phyloP scores from a whole-genome alignment of 208 protist genomes.

The Trypanosoma melophagium region DNA sequence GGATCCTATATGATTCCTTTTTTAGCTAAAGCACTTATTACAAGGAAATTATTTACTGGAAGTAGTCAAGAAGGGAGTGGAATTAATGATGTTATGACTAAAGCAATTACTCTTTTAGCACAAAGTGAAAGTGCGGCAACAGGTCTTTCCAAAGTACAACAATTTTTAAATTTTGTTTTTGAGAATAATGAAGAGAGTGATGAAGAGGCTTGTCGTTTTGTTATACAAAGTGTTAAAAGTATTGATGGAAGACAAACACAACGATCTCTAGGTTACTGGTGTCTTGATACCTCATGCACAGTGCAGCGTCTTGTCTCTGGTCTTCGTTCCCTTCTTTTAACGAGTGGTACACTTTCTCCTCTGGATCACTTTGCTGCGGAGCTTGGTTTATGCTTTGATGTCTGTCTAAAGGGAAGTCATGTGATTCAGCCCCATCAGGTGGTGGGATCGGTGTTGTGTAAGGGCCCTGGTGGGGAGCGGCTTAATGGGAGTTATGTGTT shows the following conservation, averaged over 20 bases:
- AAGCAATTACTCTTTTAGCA: conserved; percentile 57
- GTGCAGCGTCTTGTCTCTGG: conserved; percentile 61
- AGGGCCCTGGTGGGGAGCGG: conserved; percentile 62
- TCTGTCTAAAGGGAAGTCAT: conserved; percentile 87
- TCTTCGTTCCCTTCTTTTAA: conserved; percentile 87
- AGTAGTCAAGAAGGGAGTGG: conserved; percentile 23
- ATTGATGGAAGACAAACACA: not conserved
- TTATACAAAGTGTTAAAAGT: conserved; percentile 42
- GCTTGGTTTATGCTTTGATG: conserved; percentile 82
- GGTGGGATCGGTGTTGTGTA: conserved; percentile 56
- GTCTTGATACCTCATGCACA: conserved; percentile 79
- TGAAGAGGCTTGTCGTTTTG: conserved; percentile 56
- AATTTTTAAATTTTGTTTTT: conserved; percentile 77
- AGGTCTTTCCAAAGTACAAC: conserved; percentile 68
- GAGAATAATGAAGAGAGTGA: conserved; percentile 21
- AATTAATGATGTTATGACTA: conserved; percentile 63
- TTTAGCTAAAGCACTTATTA: conserved; percentile 72
- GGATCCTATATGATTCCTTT: conserved; percentile 70
- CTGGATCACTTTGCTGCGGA: conserved; percentile 92
- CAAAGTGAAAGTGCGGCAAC: conserved; percentile 57
- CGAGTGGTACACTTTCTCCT: conserved; percentile 96
- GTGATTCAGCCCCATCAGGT: conserved; percentile 88
- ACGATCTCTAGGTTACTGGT: conserved; percentile 91
- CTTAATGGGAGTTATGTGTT: conserved; percentile 88
- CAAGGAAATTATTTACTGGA: conserved; percentile 60